Evolutionary conservation across 768 basidiomycete genomes (phyloP).

Genomic region (Galerina sulciceps): DNA sequence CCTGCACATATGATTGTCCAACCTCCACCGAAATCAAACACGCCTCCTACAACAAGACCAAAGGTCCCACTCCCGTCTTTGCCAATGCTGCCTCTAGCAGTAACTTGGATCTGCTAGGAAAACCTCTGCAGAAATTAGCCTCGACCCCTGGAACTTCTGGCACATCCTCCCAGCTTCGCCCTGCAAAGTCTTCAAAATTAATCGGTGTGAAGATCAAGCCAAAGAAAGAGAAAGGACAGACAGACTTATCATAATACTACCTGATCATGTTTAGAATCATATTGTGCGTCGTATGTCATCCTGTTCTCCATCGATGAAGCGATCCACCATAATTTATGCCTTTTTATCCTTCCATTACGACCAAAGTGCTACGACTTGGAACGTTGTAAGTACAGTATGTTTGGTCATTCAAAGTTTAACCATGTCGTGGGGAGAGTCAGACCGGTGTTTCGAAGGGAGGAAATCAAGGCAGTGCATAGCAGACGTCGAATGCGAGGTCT

Average conservation of each 20-base stretch:
- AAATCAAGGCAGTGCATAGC: background rate
- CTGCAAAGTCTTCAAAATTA: slow-evolving; percentile 29
- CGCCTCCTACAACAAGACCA: slow-evolving; percentile 16
- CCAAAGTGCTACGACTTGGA: too few species aligned
- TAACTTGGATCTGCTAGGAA: background rate
- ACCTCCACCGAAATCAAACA: background rate
- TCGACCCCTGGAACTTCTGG: background rate
- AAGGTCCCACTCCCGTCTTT: slow-evolving; percentile 27
- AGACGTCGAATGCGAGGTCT: background rate
- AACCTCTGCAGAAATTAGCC: background rate
- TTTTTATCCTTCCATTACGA: too few species aligned
- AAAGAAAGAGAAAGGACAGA: slow-evolving; percentile 25
- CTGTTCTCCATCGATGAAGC: background rate
- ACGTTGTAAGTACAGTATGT: too few species aligned
- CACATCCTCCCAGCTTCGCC: slow-evolving; percentile 2
- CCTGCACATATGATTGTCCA: slow-evolving; percentile 18
- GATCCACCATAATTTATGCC: too few species aligned
- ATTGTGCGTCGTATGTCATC: background rate
- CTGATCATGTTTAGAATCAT: background rate
- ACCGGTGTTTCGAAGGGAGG: slow-evolving; percentile 85
- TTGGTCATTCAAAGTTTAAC: slow-evolving; percentile 41
- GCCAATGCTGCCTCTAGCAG: slow-evolving; percentile 17
- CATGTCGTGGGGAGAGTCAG: slow-evolving; percentile 96
- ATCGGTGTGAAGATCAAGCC: slow-evolving; percentile 47
- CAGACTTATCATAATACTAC: background rate